phyloP scores from a whole-genome alignment of 2,329 filamentous ascomycete genomes.

The Aplosporella prunicola region DNA sequence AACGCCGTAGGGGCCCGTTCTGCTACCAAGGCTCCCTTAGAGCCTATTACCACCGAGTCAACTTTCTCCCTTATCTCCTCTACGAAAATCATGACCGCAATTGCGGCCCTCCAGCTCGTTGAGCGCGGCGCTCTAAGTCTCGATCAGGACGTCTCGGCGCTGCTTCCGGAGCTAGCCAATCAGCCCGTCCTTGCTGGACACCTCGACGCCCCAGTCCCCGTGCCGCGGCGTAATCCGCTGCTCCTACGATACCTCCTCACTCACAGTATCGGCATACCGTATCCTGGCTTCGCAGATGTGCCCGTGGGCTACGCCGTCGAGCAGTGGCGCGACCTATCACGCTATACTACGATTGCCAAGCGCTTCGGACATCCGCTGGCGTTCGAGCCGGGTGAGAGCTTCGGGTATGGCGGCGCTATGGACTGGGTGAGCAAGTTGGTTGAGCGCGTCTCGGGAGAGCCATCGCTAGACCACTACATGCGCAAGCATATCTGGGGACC shows the following conservation, averaged over 20 bases:
- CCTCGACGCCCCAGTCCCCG: neutral
- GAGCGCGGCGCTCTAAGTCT: neutral
- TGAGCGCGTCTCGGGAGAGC: conserved; percentile 16
- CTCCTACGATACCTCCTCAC: conserved; percentile 35
- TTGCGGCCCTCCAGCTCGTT: neutral
- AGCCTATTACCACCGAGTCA: neutral
- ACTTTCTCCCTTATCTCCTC: neutral
- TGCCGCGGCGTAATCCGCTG: conserved; percentile 18
- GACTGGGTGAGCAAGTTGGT: conserved; percentile 20
- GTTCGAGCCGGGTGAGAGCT: conserved; percentile 20
- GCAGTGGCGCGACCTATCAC: conserved; percentile 11
- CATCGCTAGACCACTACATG: conserved; percentile 18
- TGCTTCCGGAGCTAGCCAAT: neutral
- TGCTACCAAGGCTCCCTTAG: neutral
- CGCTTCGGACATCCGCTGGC: conserved; percentile 16
- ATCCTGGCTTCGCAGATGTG: conserved; percentile 33
- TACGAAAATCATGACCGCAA: neutral
- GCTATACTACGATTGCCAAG: conserved; percentile 12
- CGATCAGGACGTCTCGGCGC: neutral
- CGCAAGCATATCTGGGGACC: conserved; percentile 18
- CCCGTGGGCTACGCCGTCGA: conserved; percentile 32
- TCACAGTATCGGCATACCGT: conserved; percentile 41
- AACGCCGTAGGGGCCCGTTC: neutral
- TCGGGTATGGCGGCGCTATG: conserved; percentile 17
- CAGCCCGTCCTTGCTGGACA: neutral